Base-by-base conservation (phyloP, 1,284 basidiomycete species). In the Cutaneotrichosporon spelunceum region DNA sequence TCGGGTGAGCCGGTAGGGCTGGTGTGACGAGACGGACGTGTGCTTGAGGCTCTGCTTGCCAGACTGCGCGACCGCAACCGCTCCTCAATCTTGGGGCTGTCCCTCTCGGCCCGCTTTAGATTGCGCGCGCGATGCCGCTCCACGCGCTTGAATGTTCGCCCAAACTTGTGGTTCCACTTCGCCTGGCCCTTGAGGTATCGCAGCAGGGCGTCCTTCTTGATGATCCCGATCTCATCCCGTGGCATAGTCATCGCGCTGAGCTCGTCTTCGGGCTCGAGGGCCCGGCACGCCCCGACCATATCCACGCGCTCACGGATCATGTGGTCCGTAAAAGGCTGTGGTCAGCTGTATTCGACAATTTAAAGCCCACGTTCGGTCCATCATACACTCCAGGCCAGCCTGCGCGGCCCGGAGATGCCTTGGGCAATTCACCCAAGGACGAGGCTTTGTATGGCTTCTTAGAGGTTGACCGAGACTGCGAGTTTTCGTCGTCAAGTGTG, bases 241-340 rank as follows among this genome's bases (percentile, higher is more conserved):
- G 84, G 83, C 49, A 94, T 77, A 8, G 81, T 82, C 47, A 95
- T 81, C 1, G 86, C 88, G 6, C 80, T 77, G 0, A 98, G 81
- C 53, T 88, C 84, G 1, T 81, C 75, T 62, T 84, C 83, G 0
- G 86, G 82, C 72, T 97, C 93, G 66, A 99, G 82, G 0, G 88
- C 84, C 11, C 93, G 86, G 19, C 91, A 82, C 8, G 85, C 78
- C 7, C 95, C 95, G 23, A 83, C 82, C 4, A 88, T 86, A n/a
- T 88, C 87, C 23, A 98, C 87, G 13, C 95, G 86, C 78, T 98
- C 93, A 36, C 94, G 85, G 63, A 98, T 90, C 84, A 89, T 88
- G 57, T 82, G 79, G 60, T 81, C 79, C 57, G 72, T 70, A 64
- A 75, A 78, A 1, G 78, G 73, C 68, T 76, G 53, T 47, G 2